Evolutionary conservation across 768 basidiomycete species (phyloP).

Genomic region (Trametes coccinea): DNA sequence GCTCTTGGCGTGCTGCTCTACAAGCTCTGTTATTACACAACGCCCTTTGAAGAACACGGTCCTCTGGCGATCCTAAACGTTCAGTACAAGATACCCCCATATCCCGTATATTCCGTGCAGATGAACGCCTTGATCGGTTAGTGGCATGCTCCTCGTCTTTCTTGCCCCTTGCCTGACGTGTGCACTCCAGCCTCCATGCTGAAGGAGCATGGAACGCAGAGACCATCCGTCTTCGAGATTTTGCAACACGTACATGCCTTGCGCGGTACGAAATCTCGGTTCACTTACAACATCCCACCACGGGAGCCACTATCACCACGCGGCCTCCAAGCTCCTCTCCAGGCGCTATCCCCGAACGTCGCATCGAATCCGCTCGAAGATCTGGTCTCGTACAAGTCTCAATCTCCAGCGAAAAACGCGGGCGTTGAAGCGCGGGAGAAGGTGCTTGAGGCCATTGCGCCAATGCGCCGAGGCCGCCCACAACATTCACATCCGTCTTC

Average conservation of each 20-base stretch:
- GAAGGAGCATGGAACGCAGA: conserved; percentile 81
- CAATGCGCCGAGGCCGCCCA: conserved; percentile 75
- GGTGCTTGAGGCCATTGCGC: conserved; percentile 76
- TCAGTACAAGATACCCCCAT: conserved; percentile 89
- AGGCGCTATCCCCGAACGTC: conserved; percentile 28
- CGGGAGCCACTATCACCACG: conserved; percentile 50
- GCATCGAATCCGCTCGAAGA: conserved; percentile 35
- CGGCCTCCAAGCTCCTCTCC: conserved; percentile 31
- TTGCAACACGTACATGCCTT: conserved; percentile 81
- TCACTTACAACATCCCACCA: conserved; percentile 61
- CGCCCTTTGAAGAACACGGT: conserved; percentile 98
- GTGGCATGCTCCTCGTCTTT: conserved; percentile 24
- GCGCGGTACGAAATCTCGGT: conserved; percentile 83
- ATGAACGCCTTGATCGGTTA: conserved; percentile 83
- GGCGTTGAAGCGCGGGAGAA: conserved; percentile 74
- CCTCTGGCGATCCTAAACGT: conserved; percentile 95
- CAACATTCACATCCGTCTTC: conserved; percentile 2
- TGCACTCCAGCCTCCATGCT: conserved; percentile 77
- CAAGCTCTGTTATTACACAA: conserved; percentile 99
- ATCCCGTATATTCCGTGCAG: conserved; percentile 81
- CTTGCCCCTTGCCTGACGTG: neutral
- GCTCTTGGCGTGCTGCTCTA: conserved; percentile 95
- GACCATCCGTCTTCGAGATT: conserved; percentile 87
- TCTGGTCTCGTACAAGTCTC: conserved; percentile 40
- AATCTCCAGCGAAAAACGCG: conserved; percentile 43